A percentile compares a stretch with the other conserved stretches of the same genome.
Conservation (phyloP, 2,329 filamentous ascomycete species). For the Pestalotiopsis sp. region DNA sequence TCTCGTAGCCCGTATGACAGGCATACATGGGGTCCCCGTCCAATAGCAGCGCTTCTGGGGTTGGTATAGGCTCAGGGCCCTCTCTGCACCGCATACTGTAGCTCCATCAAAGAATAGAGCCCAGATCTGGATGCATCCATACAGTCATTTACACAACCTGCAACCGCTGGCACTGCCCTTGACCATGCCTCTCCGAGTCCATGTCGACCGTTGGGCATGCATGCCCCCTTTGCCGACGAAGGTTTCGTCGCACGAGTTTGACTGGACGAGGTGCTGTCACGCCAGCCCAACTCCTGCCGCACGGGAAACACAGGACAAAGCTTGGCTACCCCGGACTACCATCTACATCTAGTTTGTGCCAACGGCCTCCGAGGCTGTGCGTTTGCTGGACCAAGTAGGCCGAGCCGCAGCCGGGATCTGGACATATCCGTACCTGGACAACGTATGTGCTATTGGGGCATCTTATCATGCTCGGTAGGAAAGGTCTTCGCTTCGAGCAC, state of each 20-base stretch:
- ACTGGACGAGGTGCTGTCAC: constrained; percentile 1
- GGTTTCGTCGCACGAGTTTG: not conserved
- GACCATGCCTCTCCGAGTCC: not conserved
- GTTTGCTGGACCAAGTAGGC: not conserved
- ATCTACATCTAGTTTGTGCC: not conserved
- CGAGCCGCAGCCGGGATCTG: not conserved
- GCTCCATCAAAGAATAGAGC: not conserved
- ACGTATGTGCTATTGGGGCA: not conserved
- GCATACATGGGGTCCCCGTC: not conserved
- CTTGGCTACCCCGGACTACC: constrained; percentile 7
- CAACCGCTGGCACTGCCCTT: not conserved
- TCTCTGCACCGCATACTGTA: not conserved
- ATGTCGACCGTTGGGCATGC: not conserved
- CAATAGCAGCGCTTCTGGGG: not conserved
- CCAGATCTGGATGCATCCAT: not conserved
- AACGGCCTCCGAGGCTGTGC: not conserved
- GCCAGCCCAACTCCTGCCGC: not conserved
- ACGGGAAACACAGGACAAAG: constrained; percentile 2
- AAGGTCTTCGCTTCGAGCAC: not conserved
- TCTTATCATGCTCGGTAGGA: not conserved
- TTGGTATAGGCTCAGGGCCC: not conserved
- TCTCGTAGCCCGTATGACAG: too few species aligned
- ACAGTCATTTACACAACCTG: not conserved
- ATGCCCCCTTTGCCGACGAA: not conserved
- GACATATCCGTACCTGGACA: not conserved